Base-by-base conservation (phyloP, 139 green algal genomes). In the Chlamydomonas sphaeroides region DNA sequence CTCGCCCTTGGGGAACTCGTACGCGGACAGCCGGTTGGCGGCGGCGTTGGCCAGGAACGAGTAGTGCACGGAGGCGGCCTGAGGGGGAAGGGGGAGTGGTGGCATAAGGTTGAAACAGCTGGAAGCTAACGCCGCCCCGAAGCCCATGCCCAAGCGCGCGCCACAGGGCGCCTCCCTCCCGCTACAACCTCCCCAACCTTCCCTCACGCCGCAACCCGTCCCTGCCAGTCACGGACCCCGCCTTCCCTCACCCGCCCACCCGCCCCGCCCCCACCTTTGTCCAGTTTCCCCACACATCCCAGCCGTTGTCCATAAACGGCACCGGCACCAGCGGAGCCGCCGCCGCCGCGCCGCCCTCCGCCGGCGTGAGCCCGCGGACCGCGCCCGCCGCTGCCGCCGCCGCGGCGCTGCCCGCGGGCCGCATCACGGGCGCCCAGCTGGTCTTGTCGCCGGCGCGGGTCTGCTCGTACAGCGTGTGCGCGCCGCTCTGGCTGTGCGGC, bases 261-360 rank as follows among this genome's bases (percentile, higher is more conserved):
- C n/a, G n/a, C n/a, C n/a, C n/a, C n/a, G n/a, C n/a, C n/a, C n/a
- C n/a, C n/a, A n/a, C n/a, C n/a, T 45, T 35, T 30, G 28, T 28
- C 78, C 78, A 84, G 65, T 84, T 65, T 28, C 65, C 78, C 78
- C 78, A 84, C 36, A 56, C 49, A 30, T 75, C 78, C 65, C 78
- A 77, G 35, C 78, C 65, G 48, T 84, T 84, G 65, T 77, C 78
- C 35, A 68, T 57, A 11, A 84, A 75, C 28, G 65, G 78, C 23
- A 76, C 65, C 0, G 65, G 39, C 48, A 63, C 62, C 48, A 75
- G 6, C 1, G 57, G 53, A 32, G 26, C 11, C 30, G 51, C n/a
- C 32, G 26, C 11, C 30, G 51, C n/a, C 23, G 35, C 18, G 39
- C 33, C 28, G 7, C 41, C n/a, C 32, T 48, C 1, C 45, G 42